Conservation (phyloP, 1,139 yeast species). For the Candida dubliniensis region DNA sequence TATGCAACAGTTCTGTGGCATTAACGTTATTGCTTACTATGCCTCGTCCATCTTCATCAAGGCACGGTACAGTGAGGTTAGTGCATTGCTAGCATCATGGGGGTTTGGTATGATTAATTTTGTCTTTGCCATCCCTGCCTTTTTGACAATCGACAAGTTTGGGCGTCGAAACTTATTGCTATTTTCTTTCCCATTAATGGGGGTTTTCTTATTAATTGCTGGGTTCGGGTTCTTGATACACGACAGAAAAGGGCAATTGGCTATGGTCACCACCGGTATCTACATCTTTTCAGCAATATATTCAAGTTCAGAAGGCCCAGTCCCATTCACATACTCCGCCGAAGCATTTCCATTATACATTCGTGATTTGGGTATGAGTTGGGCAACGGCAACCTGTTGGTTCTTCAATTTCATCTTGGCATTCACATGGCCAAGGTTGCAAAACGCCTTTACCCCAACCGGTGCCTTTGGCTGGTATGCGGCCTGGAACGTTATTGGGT, state of each 20-base stretch:
- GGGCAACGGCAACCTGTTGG: slow-evolving; percentile 86
- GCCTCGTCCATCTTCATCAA: slow-evolving; percentile 71
- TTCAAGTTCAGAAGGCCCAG: slow-evolving; percentile 88
- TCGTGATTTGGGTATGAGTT: slow-evolving; percentile 83
- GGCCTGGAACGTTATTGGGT: slow-evolving; percentile 80
- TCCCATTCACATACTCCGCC: slow-evolving; percentile 86
- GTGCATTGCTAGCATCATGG: slow-evolving; percentile 74
- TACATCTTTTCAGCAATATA: slow-evolving; percentile 73
- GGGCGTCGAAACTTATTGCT: slow-evolving; percentile 75
- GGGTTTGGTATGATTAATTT: slow-evolving; percentile 86
- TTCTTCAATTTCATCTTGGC: slow-evolving; percentile 80
- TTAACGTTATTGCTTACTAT: slow-evolving; percentile 84
- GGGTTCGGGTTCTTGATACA: slow-evolving; percentile 75
- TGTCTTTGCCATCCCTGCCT: slow-evolving; percentile 80
- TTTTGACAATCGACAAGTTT: slow-evolving; percentile 74
- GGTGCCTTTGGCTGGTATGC: slow-evolving; percentile 93
- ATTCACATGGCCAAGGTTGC: slow-evolving; percentile 74
- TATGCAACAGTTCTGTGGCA: slow-evolving; percentile 92
- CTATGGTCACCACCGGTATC: slow-evolving; percentile 72
- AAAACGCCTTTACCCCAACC: slow-evolving; percentile 64
- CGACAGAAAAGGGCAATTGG: slow-evolving; percentile 30
- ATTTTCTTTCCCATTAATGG: slow-evolving; percentile 75
- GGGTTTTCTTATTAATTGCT: slow-evolving; percentile 62
- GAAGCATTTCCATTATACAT: slow-evolving; percentile 81
- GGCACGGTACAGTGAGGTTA: slow-evolving; percentile 61